A percentile compares a stretch with the other conserved stretches of the same genome.
Conservation (phyloP, 2,329 filamentous ascomycete genomes). For the Cordyceps tenuipes region DNA sequence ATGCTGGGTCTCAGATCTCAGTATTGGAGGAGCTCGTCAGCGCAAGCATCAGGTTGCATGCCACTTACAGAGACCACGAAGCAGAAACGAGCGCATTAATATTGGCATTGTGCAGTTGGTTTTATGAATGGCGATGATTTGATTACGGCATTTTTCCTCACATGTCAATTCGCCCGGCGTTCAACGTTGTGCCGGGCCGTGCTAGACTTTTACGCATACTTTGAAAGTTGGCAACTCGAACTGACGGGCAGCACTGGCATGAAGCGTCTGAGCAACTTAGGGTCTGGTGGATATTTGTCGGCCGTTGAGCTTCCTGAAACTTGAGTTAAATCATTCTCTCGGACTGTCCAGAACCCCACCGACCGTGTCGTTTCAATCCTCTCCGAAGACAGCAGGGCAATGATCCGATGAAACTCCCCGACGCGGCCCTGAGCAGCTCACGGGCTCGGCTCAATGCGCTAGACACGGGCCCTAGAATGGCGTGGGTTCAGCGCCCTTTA, state of each 20-base stretch:
- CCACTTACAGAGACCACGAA: background rate
- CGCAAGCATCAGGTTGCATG: background rate
- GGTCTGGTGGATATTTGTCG: background rate
- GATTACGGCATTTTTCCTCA: background rate
- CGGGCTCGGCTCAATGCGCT: no score
- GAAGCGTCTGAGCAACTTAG: background rate
- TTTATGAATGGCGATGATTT: no score
- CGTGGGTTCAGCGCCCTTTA: no score
- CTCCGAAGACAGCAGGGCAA: background rate
- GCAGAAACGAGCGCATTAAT: background rate
- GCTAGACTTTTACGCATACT: background rate
- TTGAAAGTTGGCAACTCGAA: background rate
- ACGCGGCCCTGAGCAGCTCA: no score
- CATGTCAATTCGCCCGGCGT: background rate
- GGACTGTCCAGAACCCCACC: background rate
- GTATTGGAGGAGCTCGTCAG: background rate
- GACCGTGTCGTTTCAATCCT: background rate
- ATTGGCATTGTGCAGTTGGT: background rate
- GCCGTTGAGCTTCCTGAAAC: background rate
- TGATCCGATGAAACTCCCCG: background rate
- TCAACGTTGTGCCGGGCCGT: background rate
- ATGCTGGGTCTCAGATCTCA: slow-evolving; percentile 20
- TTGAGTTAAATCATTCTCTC: background rate
- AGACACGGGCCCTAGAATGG: no score
- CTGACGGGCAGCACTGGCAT: background rate